phyloP scores from a whole-genome alignment of 768 basidiomycete genomes.

The Termitomyces sp. region DNA sequence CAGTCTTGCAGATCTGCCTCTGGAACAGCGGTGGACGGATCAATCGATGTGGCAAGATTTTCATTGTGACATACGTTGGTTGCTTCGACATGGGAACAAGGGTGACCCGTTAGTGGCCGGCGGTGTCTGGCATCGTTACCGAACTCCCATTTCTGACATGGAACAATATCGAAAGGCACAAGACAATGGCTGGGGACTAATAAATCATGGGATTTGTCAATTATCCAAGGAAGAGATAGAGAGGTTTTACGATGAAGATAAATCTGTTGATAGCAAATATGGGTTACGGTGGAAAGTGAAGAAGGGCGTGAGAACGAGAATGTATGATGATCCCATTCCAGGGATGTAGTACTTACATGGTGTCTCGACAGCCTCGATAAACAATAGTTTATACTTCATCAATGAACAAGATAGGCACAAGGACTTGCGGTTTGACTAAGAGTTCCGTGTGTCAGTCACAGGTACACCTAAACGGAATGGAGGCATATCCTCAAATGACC shows the following conservation, averaged over 20 bases:
- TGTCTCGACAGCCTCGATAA: no score
- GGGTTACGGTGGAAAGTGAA: no score
- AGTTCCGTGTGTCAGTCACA: no score
- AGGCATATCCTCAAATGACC: no score
- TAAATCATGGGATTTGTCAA: not conserved
- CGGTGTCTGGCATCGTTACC: not conserved
- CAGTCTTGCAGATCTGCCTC: not conserved
- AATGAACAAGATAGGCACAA: no score
- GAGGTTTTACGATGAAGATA: not conserved
- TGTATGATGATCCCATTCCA: no score
- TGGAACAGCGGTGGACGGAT: not conserved
- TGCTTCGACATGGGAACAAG: not conserved
- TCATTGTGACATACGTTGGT: not conserved
- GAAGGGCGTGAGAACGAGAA: no score
- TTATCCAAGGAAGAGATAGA: not conserved
- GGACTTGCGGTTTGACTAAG: no score
- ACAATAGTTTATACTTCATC: no score
- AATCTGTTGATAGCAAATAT: not conserved
- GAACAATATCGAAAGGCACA: not conserved
- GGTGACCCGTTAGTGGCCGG: not conserved
- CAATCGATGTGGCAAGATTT: not conserved
- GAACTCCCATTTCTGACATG: not conserved
- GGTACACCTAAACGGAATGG: no score
- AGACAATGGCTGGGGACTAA: not conserved
- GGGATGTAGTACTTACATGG: no score